Evolutionary conservation across 164 flowering plant species (phyloP), one percentile per base, ranked within the genome.

Genomic region (Berberis thunbergii): DNA sequence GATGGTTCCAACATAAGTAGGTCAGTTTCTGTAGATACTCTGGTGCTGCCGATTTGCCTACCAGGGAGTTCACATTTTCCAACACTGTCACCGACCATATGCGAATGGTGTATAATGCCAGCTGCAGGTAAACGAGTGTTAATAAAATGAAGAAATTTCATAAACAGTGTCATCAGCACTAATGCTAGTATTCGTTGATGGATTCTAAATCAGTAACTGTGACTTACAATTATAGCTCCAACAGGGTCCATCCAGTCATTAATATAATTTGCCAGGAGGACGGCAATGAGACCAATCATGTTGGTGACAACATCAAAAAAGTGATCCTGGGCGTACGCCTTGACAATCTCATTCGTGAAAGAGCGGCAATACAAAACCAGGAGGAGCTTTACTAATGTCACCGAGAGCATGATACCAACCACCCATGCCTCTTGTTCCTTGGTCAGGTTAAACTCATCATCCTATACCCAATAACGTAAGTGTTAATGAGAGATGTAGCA

Each of bases 281-380:
- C 93, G 56, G 97, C 93, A 62, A 85, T 45, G 26, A 91, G 93
- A 42, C 97, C 96, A 76, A 88, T 88, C 53, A 79, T 57, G 64
- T 91, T 91, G 67, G 97, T 91, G 70, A 91, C 75, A 49, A 91
- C 97, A 71, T 91, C 96, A 77, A 91, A 91, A 69, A 88, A 91
- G 77, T 91, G 97, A 77, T 91, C 97, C 60, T 88, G 93, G 46
- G 96, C 97, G 72, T 88, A 91, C 53, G 97, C 97, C 80, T 86
- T 91, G 72, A 91, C 91, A 41, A 91, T 91, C 78, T 91, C 96
- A 70, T 91, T 88, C 38, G 78, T 84, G 73, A 91, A 91, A 48
- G 89, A 55, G 64, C 91, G 87, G 70, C 97, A 91, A 58, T 91
- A 91, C 39, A 91, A 2, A 50, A 75, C 74, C 65, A 91, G 71